Conservation (phyloP, 2,329 filamentous ascomycete species). For the Septoria linicola region DNA sequence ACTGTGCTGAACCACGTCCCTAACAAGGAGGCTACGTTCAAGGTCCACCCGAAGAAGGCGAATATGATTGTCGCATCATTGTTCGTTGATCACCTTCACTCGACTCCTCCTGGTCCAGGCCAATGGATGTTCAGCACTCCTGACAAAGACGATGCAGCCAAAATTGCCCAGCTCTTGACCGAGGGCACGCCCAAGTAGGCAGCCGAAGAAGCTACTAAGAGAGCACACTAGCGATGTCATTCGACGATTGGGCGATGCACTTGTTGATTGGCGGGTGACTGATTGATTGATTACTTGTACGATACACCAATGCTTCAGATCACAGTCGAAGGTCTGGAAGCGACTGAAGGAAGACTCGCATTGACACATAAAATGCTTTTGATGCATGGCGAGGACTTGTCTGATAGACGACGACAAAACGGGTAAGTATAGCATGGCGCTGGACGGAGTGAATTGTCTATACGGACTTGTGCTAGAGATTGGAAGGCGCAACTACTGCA, state of each 20-base stretch:
- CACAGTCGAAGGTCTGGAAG: too few species aligned
- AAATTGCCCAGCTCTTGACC: slow-evolving; percentile 18
- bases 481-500: too few species aligned
- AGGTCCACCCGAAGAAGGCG: slow-evolving; percentile 25
- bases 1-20: slow-evolving; percentile 24
- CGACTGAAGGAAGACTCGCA: too few species aligned
- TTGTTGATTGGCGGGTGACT: not conserved
- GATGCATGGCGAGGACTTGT: slow-evolving; percentile 10
- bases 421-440: slow-evolving; percentile 4
- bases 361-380: slow-evolving; percentile 1
- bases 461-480: too few species aligned
- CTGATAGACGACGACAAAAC: slow-evolving; percentile 2
- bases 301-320: slow-evolving; percentile 1
- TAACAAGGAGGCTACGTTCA: slow-evolving; percentile 22
- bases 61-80: slow-evolving; percentile 17
- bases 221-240: too few species aligned
- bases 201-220: not conserved
- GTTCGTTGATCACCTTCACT: slow-evolving; percentile 27
- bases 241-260: too few species aligned
- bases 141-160: slow-evolving; percentile 17
- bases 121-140: slow-evolving; percentile 19
- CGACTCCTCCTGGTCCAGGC: slow-evolving; percentile 12
- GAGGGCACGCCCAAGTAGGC: slow-evolving; percentile 16
- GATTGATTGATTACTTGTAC: slow-evolving; percentile 10
- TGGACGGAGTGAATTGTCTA: not conserved